A percentile compares a stretch with the other conserved stretches of the same genome.
Conservation (phyloP, 164 flowering plant species). For the Cinnamomum micranthum region DNA sequence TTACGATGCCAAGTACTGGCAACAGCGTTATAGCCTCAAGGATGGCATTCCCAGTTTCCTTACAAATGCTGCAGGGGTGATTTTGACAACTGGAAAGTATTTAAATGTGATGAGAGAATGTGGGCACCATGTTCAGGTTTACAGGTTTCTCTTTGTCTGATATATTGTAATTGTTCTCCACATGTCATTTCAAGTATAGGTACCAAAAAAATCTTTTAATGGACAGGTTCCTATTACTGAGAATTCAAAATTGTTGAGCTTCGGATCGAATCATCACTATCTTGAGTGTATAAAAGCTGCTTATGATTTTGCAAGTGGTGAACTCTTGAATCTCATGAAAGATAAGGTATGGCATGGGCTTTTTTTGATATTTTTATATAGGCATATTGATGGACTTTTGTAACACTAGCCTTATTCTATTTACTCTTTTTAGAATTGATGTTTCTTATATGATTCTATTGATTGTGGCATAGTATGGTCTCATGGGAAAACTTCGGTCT, state of each 20-base stretch:
- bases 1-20: conserved; percentile 95
- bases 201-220: conserved; percentile 3
- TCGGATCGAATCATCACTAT: conserved; percentile 89
- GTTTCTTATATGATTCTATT: conserved; percentile 8
- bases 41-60: conserved; percentile 94
- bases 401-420: no score
- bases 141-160: background rate
- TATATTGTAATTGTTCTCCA: no score
- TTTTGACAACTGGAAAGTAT: conserved; percentile 97
- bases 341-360: conserved; percentile 55
- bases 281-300: conserved; percentile 88
- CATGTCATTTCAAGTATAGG: background rate
- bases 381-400: no score
- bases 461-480: conserved; percentile 64
- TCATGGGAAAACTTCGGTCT: conserved; percentile 82
- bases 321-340: conserved; percentile 82
- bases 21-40: conserved; percentile 89
- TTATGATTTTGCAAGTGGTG: conserved; percentile 87
- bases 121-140: conserved; percentile 92
- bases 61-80: conserved; percentile 72
- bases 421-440: background rate
- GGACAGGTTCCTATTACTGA: conserved; percentile 77
- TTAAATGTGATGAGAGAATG: conserved; percentile 99
- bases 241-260: conserved; percentile 64
- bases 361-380: no score